A percentile compares a stretch with the other conserved stretches of the same genome.
Evolutionary conservation across 176 grass and related monocot genomes (phyloP).

Genomic region (Oryza australiensis): DNA sequence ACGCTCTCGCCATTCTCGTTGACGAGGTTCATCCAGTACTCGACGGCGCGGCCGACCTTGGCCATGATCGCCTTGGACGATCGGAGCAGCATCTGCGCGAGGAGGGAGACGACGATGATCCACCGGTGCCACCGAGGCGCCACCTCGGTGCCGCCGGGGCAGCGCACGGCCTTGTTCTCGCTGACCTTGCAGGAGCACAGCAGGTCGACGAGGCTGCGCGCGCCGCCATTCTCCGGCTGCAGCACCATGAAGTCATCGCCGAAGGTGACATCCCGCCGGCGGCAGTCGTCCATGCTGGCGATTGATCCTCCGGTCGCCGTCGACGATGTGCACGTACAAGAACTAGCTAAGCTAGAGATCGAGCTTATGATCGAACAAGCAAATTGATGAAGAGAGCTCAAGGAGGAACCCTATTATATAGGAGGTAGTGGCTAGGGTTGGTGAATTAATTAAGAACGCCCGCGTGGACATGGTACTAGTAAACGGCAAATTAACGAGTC

Average conservation of each 20-base stretch:
- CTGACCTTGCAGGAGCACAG: conserved; percentile 46
- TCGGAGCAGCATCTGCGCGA: conserved; percentile 57
- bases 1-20: conserved; percentile 47
- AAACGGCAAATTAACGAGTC: not conserved
- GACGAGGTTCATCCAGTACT: conserved; percentile 80
- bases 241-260: conserved; percentile 62
- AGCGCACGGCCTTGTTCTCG: conserved; percentile 51
- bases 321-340: not conserved
- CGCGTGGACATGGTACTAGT: conserved; percentile 3
- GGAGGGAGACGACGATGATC: conserved; percentile 57
- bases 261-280: conserved; percentile 3
- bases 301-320: not conserved
- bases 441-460: not conserved
- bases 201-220: conserved; percentile 51
- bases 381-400: not conserved
- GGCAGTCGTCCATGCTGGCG: conserved; percentile 28
- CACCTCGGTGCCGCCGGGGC: conserved; percentile 30
- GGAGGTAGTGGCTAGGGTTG: not conserved
- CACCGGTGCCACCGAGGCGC: conserved; percentile 35
- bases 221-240: conserved; percentile 55
- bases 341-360: not conserved
- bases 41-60: conserved; percentile 33
- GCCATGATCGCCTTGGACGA: conserved; percentile 53
- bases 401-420: not conserved
- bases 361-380: not conserved